A percentile compares a stretch with the other conserved stretches of the same genome.
Evolutionary conservation across 148 eudicot species (phyloP).

Genomic region (Dianthus caryophyllus): DNA sequence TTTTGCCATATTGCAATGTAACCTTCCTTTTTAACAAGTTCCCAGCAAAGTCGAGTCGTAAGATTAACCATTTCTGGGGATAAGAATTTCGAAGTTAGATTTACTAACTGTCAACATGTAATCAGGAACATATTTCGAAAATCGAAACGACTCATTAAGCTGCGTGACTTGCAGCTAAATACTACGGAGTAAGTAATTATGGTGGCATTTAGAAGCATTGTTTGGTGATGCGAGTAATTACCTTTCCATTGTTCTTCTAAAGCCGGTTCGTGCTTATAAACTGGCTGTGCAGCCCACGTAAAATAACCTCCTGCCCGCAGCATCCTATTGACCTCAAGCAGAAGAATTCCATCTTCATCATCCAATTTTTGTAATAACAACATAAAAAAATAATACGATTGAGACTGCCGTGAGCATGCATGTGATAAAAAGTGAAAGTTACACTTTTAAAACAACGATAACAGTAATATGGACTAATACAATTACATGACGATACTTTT

Average conservation of each 20-base stretch:
- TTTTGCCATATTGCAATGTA: conserved; percentile 72
- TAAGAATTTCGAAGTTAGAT: background rate
- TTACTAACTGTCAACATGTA: background rate
- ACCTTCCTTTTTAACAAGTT: conserved; percentile 58
- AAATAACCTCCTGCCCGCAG: conserved; percentile 77
- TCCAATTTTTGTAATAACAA: background rate
- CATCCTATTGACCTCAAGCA: conserved; percentile 70
- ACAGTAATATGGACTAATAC: background rate
- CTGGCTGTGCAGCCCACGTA: conserved; percentile 71
- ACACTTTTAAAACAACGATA: background rate
- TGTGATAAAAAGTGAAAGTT: background rate
- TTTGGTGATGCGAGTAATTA: conserved; percentile 1
- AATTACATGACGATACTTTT: background rate
- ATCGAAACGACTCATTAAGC: background rate
- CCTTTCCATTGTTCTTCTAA: conserved; percentile 65
- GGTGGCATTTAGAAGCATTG: too few relatives aligned
- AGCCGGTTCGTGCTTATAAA: conserved; percentile 52
- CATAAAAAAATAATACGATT: background rate
- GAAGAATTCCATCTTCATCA: conserved; percentile 59
- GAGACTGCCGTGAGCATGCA: background rate
- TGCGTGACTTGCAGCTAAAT: background rate
- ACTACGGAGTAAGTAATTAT: too few relatives aligned
- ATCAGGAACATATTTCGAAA: background rate
- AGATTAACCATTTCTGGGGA: conserved; percentile 67
- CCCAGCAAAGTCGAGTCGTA: conserved; percentile 58